These are phyloP conservation scores for Cladophialophora psammophila DNA, from an alignment of 2,329 filamentous ascomycete genomes.

Conservation along the genomic window DNA sequence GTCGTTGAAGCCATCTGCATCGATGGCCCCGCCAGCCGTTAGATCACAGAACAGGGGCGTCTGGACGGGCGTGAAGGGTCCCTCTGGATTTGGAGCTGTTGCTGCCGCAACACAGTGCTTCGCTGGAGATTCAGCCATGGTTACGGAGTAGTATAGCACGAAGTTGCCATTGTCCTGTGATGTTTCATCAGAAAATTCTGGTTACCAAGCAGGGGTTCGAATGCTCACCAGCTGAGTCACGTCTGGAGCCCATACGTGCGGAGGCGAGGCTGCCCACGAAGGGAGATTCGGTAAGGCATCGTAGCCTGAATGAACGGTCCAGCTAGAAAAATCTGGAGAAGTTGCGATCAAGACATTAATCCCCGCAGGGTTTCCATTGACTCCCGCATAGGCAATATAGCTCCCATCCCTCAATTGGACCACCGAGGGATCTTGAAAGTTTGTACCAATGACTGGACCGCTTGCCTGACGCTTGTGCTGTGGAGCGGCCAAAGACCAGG, in stretches of 20 bases:
- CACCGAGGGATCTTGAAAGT: conserved; percentile 65
- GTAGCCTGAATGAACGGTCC: conserved; percentile 56
- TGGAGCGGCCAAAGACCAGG: conserved; percentile 25
- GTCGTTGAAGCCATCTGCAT: conserved; percentile 67
- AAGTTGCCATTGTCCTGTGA: conserved; percentile 47
- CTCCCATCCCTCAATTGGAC: conserved; percentile 53
- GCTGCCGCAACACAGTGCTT: conserved; percentile 66
- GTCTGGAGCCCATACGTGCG: conserved; percentile 67
- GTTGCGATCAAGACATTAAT: conserved; percentile 63
- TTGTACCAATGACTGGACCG: conserved; percentile 41
- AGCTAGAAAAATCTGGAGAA: conserved; percentile 56
- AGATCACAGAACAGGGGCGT: conserved; percentile 61
- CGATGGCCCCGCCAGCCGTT: conserved; percentile 66
- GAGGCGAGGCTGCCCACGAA: conserved; percentile 54
- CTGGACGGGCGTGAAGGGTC: conserved; percentile 61
- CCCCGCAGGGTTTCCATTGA: conserved; percentile 43
- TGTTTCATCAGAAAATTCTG: conserved; percentile 59
- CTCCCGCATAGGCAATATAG: conserved; percentile 63
- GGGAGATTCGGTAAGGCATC: conserved; percentile 62
- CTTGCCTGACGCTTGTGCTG: conserved; percentile 25
- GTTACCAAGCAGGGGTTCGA: conserved; percentile 43
- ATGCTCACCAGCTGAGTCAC: conserved; percentile 56
- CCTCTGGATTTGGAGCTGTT: conserved; percentile 55
- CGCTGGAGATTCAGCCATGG: conserved; percentile 51
- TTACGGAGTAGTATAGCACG: conserved; percentile 64